Evolutionary conservation across 2,329 filamentous ascomycete species (phyloP).

Genomic region (Colletotrichum lindemuthianum): DNA sequence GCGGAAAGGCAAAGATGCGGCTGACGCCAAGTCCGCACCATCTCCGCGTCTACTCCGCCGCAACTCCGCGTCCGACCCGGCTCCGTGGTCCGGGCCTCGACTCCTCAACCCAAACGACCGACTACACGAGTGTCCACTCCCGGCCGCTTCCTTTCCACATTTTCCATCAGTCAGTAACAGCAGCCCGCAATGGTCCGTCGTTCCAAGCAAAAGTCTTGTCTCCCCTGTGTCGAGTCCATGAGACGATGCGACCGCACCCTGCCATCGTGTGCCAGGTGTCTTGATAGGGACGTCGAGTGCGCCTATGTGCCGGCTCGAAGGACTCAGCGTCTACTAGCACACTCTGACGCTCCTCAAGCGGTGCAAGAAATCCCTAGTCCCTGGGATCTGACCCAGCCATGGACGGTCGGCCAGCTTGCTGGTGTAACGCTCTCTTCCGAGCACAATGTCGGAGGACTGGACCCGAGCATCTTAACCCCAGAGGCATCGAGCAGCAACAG

Average conservation of each 20-base stretch:
- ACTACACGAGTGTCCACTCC: too few relatives aligned
- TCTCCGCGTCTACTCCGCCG: too few relatives aligned
- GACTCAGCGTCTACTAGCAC: neutral
- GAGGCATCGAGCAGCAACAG: neutral
- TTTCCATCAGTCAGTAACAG: too few relatives aligned
- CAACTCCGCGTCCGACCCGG: too few relatives aligned
- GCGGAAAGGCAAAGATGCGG: too few relatives aligned
- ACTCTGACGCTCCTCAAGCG: too few relatives aligned
- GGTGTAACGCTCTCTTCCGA: too few relatives aligned
- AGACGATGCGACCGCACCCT: conserved; percentile 24
- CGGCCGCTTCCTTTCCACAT: too few relatives aligned
- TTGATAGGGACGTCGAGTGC: conserved; percentile 22
- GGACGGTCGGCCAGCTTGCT: too few relatives aligned
- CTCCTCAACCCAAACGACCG: too few relatives aligned
- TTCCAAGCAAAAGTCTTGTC: conserved; percentile 28
- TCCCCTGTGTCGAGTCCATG: conserved; percentile 22
- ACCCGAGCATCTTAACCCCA: neutral
- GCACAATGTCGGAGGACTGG: neutral
- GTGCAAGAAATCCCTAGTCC: neutral
- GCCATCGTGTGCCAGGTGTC: conserved; percentile 21
- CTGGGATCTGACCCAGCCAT: neutral
- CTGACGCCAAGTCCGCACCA: too few relatives aligned
- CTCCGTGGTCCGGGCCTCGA: too few relatives aligned
- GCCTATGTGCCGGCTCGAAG: conserved; percentile 13
- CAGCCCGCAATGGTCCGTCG: conserved; percentile 3